These are phyloP conservation scores for Aspergillus nidulans DNA, from an alignment of 495 filamentous ascomycete species.

Conservation along the genomic window DNA sequence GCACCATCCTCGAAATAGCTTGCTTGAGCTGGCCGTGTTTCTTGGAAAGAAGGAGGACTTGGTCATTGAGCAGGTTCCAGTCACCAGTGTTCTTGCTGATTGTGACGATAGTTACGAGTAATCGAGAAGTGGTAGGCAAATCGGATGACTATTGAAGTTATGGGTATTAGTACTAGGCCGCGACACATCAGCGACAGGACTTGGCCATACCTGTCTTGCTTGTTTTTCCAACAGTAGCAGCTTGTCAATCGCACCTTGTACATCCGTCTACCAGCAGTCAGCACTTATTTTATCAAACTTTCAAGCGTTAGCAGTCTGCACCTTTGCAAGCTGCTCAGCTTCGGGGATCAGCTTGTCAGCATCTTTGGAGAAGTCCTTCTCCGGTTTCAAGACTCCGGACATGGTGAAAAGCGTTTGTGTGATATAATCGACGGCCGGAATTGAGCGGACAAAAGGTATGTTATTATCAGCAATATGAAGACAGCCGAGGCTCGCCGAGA, in stretches of 20 bases:
- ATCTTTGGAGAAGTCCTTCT: conserved; percentile 82
- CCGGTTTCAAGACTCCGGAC: conserved; percentile 61
- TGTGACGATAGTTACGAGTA: conserved; percentile 82
- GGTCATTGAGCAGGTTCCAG: conserved; percentile 92
- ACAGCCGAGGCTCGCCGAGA: not conserved
- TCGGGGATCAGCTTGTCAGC: conserved; percentile 87
- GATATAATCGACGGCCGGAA: not conserved
- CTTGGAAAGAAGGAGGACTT: conserved; percentile 92
- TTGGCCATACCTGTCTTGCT: conserved; percentile 72
- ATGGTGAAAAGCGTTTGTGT: conserved; percentile 42
- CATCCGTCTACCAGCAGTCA: conserved; percentile 56
- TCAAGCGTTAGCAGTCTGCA: conserved; percentile 27
- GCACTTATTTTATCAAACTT: not conserved
- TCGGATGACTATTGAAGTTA: conserved; percentile 68
- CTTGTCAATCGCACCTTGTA: conserved; percentile 87
- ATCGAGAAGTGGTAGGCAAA: conserved; percentile 85
- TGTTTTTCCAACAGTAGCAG: conserved; percentile 89
- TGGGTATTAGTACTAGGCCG: not conserved
- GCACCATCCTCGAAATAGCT: conserved; percentile 97
- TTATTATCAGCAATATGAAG: not conserved
- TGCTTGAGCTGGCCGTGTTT: conserved; percentile 99
- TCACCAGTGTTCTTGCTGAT: conserved; percentile 89
- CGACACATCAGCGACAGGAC: not conserved
- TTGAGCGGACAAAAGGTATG: not conserved
- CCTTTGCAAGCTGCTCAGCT: conserved; percentile 82